Evolutionary conservation across 2,329 filamentous ascomycete genomes (phyloP).

Genomic region (Xylariaceae sp.): DNA sequence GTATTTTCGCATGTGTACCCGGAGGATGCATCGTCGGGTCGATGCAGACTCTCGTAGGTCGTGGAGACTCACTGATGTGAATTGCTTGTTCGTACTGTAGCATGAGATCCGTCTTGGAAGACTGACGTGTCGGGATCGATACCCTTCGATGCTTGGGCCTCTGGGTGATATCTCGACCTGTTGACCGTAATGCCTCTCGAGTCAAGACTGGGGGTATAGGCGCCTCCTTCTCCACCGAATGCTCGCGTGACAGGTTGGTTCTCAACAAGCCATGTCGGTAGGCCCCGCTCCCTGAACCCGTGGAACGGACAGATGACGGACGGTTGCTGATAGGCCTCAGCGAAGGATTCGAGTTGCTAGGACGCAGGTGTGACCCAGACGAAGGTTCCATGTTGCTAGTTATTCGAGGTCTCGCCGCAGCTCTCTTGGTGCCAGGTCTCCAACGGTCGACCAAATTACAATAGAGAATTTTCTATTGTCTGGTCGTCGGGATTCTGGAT

Average conservation of each 20-base stretch:
- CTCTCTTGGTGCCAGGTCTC: not conserved
- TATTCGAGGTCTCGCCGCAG: not conserved
- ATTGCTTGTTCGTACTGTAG: not conserved
- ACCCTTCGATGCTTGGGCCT: conserved; percentile 4
- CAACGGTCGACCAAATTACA: not conserved
- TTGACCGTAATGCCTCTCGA: conserved; percentile 2
- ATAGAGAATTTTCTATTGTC: not conserved
- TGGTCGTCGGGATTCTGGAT: not conserved
- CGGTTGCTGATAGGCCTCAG: conserved; percentile 25
- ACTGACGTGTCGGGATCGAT: conserved; percentile 12
- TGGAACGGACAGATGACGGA: conserved; percentile 29
- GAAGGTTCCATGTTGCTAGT: conserved; percentile 21
- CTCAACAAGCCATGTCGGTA: conserved; percentile 32
- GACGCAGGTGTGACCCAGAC: conserved; percentile 11
- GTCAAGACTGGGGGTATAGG: conserved; percentile 35
- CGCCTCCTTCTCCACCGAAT: conserved; percentile 25
- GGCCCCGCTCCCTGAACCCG: conserved; percentile 19
- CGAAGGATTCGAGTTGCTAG: conserved; percentile 28
- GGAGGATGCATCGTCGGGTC: conserved; percentile 23
- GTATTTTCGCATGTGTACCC: conserved; percentile 11
- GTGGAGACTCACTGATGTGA: conserved; percentile 1
- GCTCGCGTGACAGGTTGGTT: conserved; percentile 14
- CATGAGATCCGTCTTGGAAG: conserved; percentile 3
- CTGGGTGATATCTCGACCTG: conserved; percentile 3
- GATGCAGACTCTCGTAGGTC: conserved; percentile 14